Evolutionary conservation across 2,329 filamentous ascomycete species (phyloP).

Genomic region (Neoarthrinium moseri): DNA sequence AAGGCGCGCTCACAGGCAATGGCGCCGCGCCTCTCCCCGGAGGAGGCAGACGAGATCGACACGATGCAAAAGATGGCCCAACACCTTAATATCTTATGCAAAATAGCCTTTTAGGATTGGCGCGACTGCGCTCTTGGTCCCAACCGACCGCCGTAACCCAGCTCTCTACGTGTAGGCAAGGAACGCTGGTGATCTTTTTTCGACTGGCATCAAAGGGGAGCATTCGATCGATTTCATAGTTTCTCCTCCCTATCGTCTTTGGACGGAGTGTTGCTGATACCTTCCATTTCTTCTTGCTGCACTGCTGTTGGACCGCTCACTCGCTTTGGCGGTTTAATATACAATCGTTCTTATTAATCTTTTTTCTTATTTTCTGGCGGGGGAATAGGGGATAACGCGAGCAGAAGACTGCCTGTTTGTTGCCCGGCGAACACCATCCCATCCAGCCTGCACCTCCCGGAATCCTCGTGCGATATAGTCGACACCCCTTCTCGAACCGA

Average conservation of each 20-base stretch:
- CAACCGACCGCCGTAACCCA: conserved; percentile 10
- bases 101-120: conserved; percentile 14
- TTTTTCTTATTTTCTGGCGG: conserved; percentile 16
- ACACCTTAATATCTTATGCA: conserved; percentile 13
- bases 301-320: conserved; percentile 40
- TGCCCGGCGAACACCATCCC: conserved; percentile 7
- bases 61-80: conserved; percentile 11
- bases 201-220: conserved; percentile 8
- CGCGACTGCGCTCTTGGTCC: conserved; percentile 9
- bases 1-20: neutral
- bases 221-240: neutral
- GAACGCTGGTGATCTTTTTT: conserved; percentile 11
- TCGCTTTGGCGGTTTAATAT: conserved; percentile 54
- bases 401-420: conserved; percentile 6
- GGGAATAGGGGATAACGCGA: conserved; percentile 6
- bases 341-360: conserved; percentile 30
- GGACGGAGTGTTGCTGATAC: conserved; percentile 3
- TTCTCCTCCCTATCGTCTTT: conserved; percentile 5
- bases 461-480: conserved; percentile 3
- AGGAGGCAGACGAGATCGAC: conserved; percentile 11
- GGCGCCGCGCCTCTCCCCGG: conserved; percentile 2
- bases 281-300: conserved; percentile 16
- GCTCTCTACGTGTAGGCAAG: neutral
- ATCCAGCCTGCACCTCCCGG: conserved; percentile 1
- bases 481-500: neutral